Percentiles rank a stretch among this genome's conserved stretches.
Evolutionary conservation across 805 yeast genomes (phyloP).

Genomic region (Candida loeiensis): DNA sequence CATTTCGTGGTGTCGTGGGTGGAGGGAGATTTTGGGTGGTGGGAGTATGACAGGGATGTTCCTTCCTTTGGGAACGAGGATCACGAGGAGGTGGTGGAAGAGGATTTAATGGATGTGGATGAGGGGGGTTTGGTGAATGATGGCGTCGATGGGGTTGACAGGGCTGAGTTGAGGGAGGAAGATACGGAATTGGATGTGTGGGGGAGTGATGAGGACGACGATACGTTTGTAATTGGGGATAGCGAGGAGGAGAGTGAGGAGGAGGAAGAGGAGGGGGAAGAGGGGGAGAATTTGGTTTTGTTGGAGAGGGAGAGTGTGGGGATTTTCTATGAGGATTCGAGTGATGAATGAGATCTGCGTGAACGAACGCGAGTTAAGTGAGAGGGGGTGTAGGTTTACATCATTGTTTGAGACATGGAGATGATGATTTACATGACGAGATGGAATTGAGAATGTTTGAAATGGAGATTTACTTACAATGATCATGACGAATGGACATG

Average conservation of each 20-base stretch:
- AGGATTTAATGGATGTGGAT: conserved; percentile 16
- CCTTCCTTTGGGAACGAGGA: conserved; percentile 11
- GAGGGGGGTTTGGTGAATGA: conserved; percentile 20
- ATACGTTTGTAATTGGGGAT: conserved; percentile 5
- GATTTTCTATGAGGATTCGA: too few species aligned
- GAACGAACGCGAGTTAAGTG: too few species aligned
- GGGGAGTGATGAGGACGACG: conserved; percentile 15
- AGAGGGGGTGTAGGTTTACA: too few species aligned
- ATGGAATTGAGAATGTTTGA: too few species aligned
- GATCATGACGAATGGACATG: not conserved
- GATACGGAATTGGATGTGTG: conserved; percentile 16
- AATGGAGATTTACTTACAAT: too few species aligned
- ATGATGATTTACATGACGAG: too few species aligned
- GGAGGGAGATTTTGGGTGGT: conserved; percentile 34
- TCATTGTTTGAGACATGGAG: too few species aligned
- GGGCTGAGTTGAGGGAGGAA: conserved; percentile 14
- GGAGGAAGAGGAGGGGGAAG: conserved; percentile 8
- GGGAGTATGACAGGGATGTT: conserved; percentile 21
- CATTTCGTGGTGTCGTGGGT: conserved; percentile 31
- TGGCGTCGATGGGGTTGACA: too few species aligned
- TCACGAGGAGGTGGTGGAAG: conserved; percentile 11
- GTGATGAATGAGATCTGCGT: too few species aligned
- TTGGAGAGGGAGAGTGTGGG: conserved; percentile 13
- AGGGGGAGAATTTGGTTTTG: conserved; percentile 8
- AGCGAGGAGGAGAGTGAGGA: conserved; percentile 7